phyloP scores from a whole-genome alignment of 2,329 filamentous ascomycete genomes.

The Malbranchea cinnamomea region DNA sequence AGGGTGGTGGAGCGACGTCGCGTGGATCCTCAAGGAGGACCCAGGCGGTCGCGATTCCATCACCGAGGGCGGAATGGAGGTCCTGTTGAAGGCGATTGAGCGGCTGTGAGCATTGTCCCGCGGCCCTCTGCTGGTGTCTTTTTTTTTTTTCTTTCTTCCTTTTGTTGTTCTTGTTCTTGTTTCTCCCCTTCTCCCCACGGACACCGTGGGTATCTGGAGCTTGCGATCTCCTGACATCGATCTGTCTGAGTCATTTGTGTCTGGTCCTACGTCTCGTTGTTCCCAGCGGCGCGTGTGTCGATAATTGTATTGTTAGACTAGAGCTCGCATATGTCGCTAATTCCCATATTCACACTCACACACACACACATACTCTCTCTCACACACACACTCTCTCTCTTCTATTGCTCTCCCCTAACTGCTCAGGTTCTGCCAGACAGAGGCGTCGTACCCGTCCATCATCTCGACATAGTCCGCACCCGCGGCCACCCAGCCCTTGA shows the following conservation, averaged over 20 bases:
- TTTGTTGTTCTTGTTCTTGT: conserved; percentile 5
- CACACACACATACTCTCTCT: too few species aligned
- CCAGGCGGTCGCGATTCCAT: conserved; percentile 19
- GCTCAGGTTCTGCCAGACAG: conserved; percentile 17
- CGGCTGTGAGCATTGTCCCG: conserved; percentile 32
- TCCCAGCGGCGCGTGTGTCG: too few species aligned
- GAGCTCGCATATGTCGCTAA: too few species aligned
- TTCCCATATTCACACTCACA: too few species aligned
- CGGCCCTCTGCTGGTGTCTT: conserved; percentile 2
- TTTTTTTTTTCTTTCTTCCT: conserved; percentile 1
- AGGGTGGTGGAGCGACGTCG: conserved; percentile 76
- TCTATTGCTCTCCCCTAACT: too few species aligned
- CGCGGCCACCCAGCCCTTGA: conserved; percentile 39
- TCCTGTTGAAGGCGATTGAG: conserved; percentile 42
- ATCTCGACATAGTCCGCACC: conserved; percentile 33
- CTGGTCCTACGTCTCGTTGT: too few species aligned
- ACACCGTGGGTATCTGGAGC: conserved; percentile 1
- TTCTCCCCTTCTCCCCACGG: background rate
- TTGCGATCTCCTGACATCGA: too few species aligned
- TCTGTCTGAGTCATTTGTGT: too few species aligned
- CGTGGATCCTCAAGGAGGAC: conserved; percentile 52
- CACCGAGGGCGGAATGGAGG: conserved; percentile 38
- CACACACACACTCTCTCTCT: too few species aligned
- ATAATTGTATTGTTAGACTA: too few species aligned
- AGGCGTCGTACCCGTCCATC: conserved; percentile 35